Percentiles rank a stretch among this genome's conserved stretches.
These are phyloP conservation scores for Diaporthe citrichinensis DNA, from an alignment of 2,329 filamentous ascomycete genomes.

Conservation along the genomic window DNA sequence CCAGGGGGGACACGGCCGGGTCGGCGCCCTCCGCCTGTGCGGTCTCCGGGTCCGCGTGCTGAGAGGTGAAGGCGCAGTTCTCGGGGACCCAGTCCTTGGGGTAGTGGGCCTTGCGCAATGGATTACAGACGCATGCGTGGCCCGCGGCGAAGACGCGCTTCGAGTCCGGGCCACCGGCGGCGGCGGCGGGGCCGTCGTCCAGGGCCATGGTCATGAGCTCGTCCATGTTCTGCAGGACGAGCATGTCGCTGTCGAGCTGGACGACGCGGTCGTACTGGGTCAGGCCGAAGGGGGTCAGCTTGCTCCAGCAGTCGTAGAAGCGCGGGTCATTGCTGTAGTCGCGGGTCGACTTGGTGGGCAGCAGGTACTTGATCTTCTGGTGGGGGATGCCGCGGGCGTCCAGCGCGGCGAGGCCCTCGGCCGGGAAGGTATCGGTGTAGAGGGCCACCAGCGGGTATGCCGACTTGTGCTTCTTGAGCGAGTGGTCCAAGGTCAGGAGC, in stretches of 20 bases:
- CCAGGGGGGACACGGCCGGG: constrained; percentile 62
- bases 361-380: constrained; percentile 79
- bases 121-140: constrained; percentile 91
- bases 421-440: constrained; percentile 83
- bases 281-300: constrained; percentile 84
- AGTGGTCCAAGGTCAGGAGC: constrained; percentile 84
- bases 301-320: constrained; percentile 93
- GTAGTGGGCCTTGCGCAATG: constrained; percentile 83
- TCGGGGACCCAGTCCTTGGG: constrained; percentile 75
- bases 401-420: constrained; percentile 77
- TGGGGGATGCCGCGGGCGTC: constrained; percentile 77
- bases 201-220: constrained; percentile 89
- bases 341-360: constrained; percentile 72
- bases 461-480: constrained; percentile 74
- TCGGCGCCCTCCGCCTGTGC: constrained; percentile 63
- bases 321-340: constrained; percentile 84
- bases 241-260: constrained; percentile 91
- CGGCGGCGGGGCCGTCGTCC: constrained; percentile 44
- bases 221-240: constrained; percentile 88
- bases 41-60: constrained; percentile 61
- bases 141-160: constrained; percentile 83
- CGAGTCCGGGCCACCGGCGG: constrained; percentile 55
- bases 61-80: constrained; percentile 72
- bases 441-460: constrained; percentile 86
- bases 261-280: constrained; percentile 84